Evolutionary conservation across 208 protist genomes (phyloP).

Genomic region (Polymyxa betae): DNA sequence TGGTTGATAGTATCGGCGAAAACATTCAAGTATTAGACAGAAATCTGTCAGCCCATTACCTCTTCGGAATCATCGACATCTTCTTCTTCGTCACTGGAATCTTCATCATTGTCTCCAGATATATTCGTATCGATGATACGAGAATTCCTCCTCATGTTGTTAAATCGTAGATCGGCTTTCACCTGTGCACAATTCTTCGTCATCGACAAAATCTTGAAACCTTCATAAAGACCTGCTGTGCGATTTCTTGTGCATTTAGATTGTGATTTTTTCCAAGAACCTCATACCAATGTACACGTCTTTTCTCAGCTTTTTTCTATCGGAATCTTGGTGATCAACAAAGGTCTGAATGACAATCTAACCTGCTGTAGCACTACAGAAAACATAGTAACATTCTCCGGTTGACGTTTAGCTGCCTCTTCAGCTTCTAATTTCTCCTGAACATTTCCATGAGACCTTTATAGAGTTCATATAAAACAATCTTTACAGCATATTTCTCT

Average conservation of each 20-base stretch:
- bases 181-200: neutral
- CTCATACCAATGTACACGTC: neutral
- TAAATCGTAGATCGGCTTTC: neutral
- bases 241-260: neutral
- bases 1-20: neutral
- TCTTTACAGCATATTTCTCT: neutral
- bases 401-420: neutral
- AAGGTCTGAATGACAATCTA: neutral
- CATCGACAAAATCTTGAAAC: neutral
- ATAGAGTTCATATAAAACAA: neutral
- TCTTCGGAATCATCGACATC: constrained; percentile 14
- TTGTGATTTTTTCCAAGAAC: neutral
- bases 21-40: neutral
- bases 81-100: neutral
- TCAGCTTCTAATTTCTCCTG: neutral
- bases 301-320: neutral
- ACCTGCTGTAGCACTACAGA: neutral
- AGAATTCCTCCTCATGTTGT: neutral
- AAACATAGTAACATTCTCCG: neutral
- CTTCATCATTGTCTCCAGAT: neutral
- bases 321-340: neutral
- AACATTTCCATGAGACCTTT: no score
- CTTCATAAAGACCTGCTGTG: neutral
- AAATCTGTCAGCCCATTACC: no score
- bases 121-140: constrained; percentile 9